Evolutionary conservation across 345 rosid species (phyloP).

Genomic region (Mallotus nudiflorus): DNA sequence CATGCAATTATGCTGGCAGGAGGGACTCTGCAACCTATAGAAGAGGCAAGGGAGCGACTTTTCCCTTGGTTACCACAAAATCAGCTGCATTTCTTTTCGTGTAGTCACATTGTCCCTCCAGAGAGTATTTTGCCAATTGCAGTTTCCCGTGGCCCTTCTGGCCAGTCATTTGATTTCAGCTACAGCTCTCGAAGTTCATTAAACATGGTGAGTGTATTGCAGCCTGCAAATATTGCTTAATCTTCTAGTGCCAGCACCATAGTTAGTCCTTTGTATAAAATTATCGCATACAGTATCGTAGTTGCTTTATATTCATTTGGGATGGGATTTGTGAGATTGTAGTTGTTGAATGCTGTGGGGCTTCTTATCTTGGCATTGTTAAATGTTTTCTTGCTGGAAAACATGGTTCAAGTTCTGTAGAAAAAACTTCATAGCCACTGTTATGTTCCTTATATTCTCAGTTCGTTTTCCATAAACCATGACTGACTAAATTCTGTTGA

Average conservation of each 20-base stretch:
- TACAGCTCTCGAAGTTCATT: conserved; percentile 70
- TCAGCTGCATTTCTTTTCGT: conserved; percentile 77
- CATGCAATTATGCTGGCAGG: conserved; percentile 87
- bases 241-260: not conserved
- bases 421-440: not conserved
- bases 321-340: not conserved
- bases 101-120: conserved; percentile 82
- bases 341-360: not conserved
- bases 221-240: conserved; percentile 10
- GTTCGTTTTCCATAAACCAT: not conserved
- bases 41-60: conserved; percentile 89
- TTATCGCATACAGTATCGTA: too few relatives aligned
- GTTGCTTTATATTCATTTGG: not conserved
- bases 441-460: conserved; percentile 4
- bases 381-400: not conserved
- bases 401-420: not conserved
- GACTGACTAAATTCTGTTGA: conserved; percentile 10
- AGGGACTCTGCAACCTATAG: conserved; percentile 94
- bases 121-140: conserved; percentile 82
- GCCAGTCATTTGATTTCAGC: conserved; percentile 82
- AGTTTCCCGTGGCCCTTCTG: conserved; percentile 82
- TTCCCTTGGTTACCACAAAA: conserved; percentile 75
- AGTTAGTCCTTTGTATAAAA: not conserved
- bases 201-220: conserved; percentile 47
- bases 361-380: not conserved